Percentiles rank a stretch among this genome's conserved stretches.
These are phyloP conservation scores for Phytophthora megakarya DNA, from an alignment of 352 stramenopile species.

Conservation along the genomic window DNA sequence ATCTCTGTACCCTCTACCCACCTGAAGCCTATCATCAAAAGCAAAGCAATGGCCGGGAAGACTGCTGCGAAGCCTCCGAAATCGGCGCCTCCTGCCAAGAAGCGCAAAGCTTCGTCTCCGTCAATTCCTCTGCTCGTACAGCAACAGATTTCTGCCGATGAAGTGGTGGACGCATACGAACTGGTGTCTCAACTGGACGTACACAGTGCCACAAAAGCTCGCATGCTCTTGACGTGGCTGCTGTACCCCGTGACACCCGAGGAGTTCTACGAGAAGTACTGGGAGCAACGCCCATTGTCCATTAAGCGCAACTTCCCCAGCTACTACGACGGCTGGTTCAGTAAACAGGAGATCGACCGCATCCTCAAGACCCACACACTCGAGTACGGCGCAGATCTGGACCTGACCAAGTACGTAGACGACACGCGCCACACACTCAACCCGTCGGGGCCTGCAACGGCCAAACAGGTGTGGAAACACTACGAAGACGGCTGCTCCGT, in stretches of 20 bases:
- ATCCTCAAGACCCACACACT: slow-evolving; percentile 81
- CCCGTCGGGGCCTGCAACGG: slow-evolving; percentile 51
- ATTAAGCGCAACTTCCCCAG: slow-evolving; percentile 71
- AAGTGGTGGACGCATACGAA: slow-evolving; percentile 64
- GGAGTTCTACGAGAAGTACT: slow-evolving; percentile 94
- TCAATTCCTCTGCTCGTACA: slow-evolving; percentile 49
- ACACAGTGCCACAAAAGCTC: slow-evolving; percentile 71
- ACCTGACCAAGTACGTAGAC: slow-evolving; percentile 90
- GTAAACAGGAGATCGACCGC: slow-evolving; percentile 69
- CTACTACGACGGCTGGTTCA: slow-evolving; percentile 87
- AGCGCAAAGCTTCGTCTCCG: slow-evolving; percentile 49
- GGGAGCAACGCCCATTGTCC: slow-evolving; percentile 91
- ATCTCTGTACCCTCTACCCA: no score
- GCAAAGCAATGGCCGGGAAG: slow-evolving; percentile 49
- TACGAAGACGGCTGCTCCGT: slow-evolving; percentile 90
- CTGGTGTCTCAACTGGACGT: slow-evolving; percentile 60
- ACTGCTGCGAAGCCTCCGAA: slow-evolving; percentile 20
- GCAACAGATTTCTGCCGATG: slow-evolving; percentile 45
- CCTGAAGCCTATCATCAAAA: no score
- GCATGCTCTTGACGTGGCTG: slow-evolving; percentile 86
- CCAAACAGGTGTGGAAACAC: slow-evolving; percentile 81
- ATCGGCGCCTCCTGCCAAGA: slow-evolving; percentile 46
- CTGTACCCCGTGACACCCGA: slow-evolving; percentile 80
- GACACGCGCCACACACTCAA: slow-evolving; percentile 75
- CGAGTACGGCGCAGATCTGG: slow-evolving; percentile 80